Base-by-base conservation (phyloP, 2,329 filamentous ascomycete genomes). In the Colletotrichum horii region DNA sequence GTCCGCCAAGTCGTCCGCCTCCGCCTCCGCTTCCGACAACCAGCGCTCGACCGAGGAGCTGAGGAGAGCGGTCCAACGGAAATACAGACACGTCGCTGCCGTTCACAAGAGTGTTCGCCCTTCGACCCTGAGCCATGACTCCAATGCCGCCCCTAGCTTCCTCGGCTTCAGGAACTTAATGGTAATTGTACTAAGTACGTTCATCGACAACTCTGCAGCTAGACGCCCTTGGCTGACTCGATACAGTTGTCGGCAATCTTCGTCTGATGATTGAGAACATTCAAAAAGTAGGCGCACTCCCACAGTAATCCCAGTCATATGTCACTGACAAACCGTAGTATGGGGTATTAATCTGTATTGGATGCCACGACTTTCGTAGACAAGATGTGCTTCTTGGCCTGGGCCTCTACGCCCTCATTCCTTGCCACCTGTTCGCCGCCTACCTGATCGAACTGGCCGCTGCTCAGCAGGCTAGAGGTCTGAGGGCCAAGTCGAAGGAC, bases 231-330 rank as follows among this genome's bases (percentile, higher is more conserved):
- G 64, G 62, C 69, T 78, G 66, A 77, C 72, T 15, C 24, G 55
- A 48, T 52, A 15, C 76, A 96, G 95, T 98, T 81, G 95, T 96
- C 66, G 97, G 96, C 80, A 99, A 99, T 83, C 86, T 99, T 67
- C 93, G 97, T 78, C 89, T 99, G 81, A 95, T 98, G 87, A 96
- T 99, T 82, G 97, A 98, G 85, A 99, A 99, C 83, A 95, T 96
- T 79, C 95, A 96, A 88, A 98, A 98, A 90, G 95, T 95, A 82
- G 76, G 68, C 61, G 36, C 30, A 26, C 8, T 22, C 12, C n/a
- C 7, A 58, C 78, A 64, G 79, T 77, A 32, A 28, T 11, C 60
- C 28, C 19, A 64, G 77, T 79, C 56, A 79, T 75, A 67, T 48
- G 36, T 36, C 22, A 56, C 66, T 76, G 28, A 75, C 30, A 55